phyloP scores from a whole-genome alignment of 2,329 filamentous ascomycete genomes.

The Alternaria solani region DNA sequence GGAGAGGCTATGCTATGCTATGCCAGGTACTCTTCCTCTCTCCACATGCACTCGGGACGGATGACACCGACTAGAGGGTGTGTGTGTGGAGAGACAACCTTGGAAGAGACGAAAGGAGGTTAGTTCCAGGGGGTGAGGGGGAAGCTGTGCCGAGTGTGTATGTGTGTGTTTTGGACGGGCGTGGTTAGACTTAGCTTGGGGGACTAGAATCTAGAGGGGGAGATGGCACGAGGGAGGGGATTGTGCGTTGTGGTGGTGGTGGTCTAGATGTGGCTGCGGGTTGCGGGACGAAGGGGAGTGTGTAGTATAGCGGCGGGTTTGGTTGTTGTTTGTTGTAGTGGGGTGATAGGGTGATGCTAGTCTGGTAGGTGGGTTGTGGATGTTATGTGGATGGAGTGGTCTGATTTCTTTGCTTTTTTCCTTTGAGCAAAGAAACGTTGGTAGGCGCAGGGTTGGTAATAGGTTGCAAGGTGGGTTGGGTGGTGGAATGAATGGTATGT shows the following conservation, averaged over 20 bases:
- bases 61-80: not conserved
- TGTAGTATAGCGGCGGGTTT: too few relatives aligned
- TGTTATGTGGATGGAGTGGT: too few relatives aligned
- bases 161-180: not conserved
- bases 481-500: not conserved
- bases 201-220: too few relatives aligned
- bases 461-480: not conserved
- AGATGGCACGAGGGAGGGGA: not conserved
- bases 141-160: slow-evolving; percentile 5
- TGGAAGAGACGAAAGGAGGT: not conserved
- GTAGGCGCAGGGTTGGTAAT: too few relatives aligned
- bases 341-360: too few relatives aligned
- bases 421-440: too few relatives aligned
- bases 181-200: not conserved
- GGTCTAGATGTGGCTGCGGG: not conserved
- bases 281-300: too few relatives aligned
- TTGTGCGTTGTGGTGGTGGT: too few relatives aligned
- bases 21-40: not conserved
- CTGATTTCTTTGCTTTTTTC: not conserved
- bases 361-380: too few relatives aligned
- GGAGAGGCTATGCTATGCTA: not conserved
- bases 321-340: not conserved
- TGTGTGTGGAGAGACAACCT: too few relatives aligned
- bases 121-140: slow-evolving; percentile 4
- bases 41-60: not conserved